Evolutionary conservation across 169 alveolate species (phyloP).

Genomic region (Sarcocystis neurona): DNA sequence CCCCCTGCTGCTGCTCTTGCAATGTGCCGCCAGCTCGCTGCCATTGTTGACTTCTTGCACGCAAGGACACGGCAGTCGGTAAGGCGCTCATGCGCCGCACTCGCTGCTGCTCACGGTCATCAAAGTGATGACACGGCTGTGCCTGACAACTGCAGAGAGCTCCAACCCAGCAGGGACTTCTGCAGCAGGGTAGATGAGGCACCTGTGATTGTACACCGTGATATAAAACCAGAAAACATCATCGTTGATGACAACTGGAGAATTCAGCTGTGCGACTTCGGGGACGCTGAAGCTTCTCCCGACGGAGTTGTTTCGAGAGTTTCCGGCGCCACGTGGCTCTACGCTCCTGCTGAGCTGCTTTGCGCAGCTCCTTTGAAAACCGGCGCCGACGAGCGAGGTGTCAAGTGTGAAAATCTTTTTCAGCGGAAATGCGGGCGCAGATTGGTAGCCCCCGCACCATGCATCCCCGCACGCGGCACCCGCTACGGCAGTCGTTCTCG

Average conservation of each 20-base stretch:
- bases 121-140: too few relatives aligned
- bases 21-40: slow-evolving; percentile 87
- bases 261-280: slow-evolving; percentile 80
- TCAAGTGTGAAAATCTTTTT: neutral
- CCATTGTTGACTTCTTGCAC: slow-evolving; percentile 80
- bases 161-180: neutral
- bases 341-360: slow-evolving; percentile 89
- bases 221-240: slow-evolving; percentile 79
- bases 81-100: too few relatives aligned
- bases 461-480: too few relatives aligned
- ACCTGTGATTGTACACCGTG: slow-evolving; percentile 79
- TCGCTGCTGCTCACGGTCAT: too few relatives aligned
- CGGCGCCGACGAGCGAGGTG: slow-evolving; percentile 7
- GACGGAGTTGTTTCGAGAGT: slow-evolving; percentile 78
- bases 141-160: slow-evolving; percentile 62
- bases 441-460: slow-evolving; percentile 40
- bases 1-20: slow-evolving; percentile 68
- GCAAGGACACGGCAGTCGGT: too few relatives aligned
- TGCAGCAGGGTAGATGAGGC: too few relatives aligned
- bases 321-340: slow-evolving; percentile 91
- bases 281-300: slow-evolving; percentile 82
- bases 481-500: too few relatives aligned
- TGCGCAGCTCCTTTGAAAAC: slow-evolving; percentile 74
- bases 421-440: too few relatives aligned
- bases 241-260: slow-evolving; percentile 73